Evolutionary conservation across 1,284 basidiomycete genomes (phyloP).

Genomic region (Ustilago bromivora): DNA sequence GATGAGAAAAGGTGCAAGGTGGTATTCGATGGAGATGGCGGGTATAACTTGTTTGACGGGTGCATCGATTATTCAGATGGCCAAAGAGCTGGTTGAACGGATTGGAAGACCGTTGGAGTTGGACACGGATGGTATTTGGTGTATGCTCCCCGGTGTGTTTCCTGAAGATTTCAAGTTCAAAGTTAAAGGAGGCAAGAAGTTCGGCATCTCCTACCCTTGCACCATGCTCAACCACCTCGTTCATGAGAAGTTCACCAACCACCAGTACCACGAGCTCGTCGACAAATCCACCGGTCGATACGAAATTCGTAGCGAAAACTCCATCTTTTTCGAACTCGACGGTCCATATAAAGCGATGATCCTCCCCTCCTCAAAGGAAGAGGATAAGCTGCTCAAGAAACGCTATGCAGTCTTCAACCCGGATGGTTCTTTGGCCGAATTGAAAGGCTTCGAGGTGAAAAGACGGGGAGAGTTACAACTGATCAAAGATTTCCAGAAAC

Average conservation of each 20-base stretch:
- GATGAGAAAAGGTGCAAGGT: slow-evolving; percentile 98
- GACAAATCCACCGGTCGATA: slow-evolving; percentile 87
- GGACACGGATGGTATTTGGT: slow-evolving; percentile 99
- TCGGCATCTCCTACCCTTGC: slow-evolving; percentile 96
- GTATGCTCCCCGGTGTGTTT: slow-evolving; percentile 97
- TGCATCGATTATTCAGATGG: slow-evolving; percentile 99
- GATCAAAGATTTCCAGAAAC: slow-evolving; percentile 99
- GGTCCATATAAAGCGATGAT: slow-evolving; percentile 99
- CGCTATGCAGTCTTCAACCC: slow-evolving; percentile 99
- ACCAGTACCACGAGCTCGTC: slow-evolving; percentile 92
- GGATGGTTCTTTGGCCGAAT: slow-evolving; percentile 93
- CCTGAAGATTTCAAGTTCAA: slow-evolving; percentile 99
- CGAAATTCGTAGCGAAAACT: slow-evolving; percentile 91
- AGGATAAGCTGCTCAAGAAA: slow-evolving; percentile 98
- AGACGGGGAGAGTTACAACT: slow-evolving; percentile 96
- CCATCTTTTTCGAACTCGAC: slow-evolving; percentile 99
- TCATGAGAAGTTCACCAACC: slow-evolving; percentile 93
- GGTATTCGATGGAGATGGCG: slow-evolving; percentile 99
- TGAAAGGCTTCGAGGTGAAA: slow-evolving; percentile 99
- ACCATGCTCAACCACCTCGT: slow-evolving; percentile 99
- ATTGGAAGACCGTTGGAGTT: slow-evolving; percentile 96
- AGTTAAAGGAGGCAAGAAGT: slow-evolving; percentile 85
- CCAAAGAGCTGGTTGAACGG: slow-evolving; percentile 92
- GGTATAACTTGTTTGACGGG: slow-evolving; percentile 99
- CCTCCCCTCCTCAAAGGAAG: slow-evolving; percentile 97